Evolutionary conservation across 2,329 filamentous ascomycete species (phyloP).

Genomic region (Colletotrichum abscissum): DNA sequence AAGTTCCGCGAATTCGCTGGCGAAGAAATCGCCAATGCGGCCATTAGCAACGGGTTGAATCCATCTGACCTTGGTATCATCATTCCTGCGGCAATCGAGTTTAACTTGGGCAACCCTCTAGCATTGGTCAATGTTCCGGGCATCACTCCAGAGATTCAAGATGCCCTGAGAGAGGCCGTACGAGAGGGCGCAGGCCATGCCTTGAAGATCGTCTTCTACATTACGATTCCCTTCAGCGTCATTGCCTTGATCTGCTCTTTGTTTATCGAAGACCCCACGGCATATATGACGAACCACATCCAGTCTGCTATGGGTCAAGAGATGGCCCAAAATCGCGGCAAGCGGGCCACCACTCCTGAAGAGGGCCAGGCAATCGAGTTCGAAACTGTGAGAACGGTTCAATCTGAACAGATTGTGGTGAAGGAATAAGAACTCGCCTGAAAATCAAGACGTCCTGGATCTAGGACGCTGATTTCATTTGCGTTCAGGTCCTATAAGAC

Average conservation of each 20-base stretch:
- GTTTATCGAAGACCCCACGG: constrained; percentile 27
- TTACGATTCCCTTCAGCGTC: constrained; percentile 32
- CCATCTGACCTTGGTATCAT: constrained; percentile 37
- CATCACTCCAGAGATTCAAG: constrained; percentile 30
- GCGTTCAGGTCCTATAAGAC: background rate
- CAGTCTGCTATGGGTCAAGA: constrained; percentile 32
- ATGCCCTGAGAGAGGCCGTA: constrained; percentile 14
- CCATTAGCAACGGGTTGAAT: constrained; percentile 41
- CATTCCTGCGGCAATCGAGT: constrained; percentile 44
- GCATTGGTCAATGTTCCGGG: constrained; percentile 34
- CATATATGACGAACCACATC: constrained; percentile 37
- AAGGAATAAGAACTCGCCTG: background rate
- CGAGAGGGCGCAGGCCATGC: constrained; percentile 27
- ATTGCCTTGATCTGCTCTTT: constrained; percentile 20
- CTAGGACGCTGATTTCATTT: background rate
- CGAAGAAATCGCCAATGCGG: constrained; percentile 41
- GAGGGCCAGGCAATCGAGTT: constrained; percentile 21
- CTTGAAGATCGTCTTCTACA: constrained; percentile 31
- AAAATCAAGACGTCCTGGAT: background rate
- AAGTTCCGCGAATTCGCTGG: constrained; percentile 39
- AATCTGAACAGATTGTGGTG: background rate
- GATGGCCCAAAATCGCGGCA: background rate
- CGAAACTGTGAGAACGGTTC: constrained; percentile 3
- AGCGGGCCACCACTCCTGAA: background rate
- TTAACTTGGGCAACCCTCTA: constrained; percentile 43